These are phyloP conservation scores for Hericium erinaceus DNA, from an alignment of 768 basidiomycete genomes.

Conservation along the genomic window DNA sequence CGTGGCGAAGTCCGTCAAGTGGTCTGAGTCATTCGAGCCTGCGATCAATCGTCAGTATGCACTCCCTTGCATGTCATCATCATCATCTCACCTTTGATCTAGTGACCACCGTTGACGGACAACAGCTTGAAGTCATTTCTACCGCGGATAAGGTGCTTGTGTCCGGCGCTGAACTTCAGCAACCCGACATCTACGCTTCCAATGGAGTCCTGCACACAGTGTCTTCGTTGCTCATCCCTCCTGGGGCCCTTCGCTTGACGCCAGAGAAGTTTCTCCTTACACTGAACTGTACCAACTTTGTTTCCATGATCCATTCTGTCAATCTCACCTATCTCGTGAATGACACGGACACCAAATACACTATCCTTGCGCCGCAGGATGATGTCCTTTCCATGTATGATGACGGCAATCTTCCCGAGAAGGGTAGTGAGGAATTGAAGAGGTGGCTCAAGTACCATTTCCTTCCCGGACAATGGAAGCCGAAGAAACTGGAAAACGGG, in stretches of 20 bases:
- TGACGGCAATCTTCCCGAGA: conserved; percentile 45
- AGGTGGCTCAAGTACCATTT: conserved; percentile 84
- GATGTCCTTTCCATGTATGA: conserved; percentile 63
- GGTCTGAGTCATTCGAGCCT: conserved; percentile 53
- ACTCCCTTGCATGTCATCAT: background rate
- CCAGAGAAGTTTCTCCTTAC: conserved; percentile 93
- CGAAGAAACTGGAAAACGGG: conserved; percentile 60
- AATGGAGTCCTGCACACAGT: conserved; percentile 94
- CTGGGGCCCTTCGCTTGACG: conserved; percentile 67
- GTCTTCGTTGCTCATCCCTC: conserved; percentile 71
- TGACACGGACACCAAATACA: conserved; percentile 53
- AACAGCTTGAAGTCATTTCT: conserved; percentile 50
- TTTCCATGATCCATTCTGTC: conserved; percentile 79
- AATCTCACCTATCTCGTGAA: conserved; percentile 65
- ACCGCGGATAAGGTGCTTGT: conserved; percentile 44
- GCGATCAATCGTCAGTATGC: conserved; percentile 42
- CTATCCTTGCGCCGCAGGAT: conserved; percentile 88
- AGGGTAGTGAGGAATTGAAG: conserved; percentile 61
- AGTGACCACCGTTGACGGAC: conserved; percentile 70
- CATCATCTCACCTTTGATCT: conserved; percentile 10
- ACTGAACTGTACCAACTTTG: conserved; percentile 85
- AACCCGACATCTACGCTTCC: conserved; percentile 84
- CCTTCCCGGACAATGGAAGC: conserved; percentile 69
- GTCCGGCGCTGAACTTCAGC: conserved; percentile 49
- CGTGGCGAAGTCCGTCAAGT: conserved; percentile 45